These are phyloP conservation scores for Fusarium nodosum DNA, from an alignment of 2,329 filamentous ascomycete genomes.

Conservation along the genomic window DNA sequence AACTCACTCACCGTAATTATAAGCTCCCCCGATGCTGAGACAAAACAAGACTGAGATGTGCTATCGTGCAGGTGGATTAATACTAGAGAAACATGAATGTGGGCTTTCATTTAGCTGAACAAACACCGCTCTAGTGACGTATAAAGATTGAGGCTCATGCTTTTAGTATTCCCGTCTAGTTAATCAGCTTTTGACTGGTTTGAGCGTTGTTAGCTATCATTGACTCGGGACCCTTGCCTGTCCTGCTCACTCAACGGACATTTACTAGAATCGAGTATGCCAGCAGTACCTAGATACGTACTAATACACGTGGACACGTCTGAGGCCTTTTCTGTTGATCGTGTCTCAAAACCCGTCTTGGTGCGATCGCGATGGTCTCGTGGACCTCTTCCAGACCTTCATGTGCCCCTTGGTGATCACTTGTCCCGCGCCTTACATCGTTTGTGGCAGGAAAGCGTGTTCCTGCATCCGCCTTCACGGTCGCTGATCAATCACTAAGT, in stretches of 20 bases:
- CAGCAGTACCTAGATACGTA: constrained; percentile 4
- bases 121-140: constrained; percentile 15
- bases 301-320: constrained; percentile 32
- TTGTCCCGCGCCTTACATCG: constrained; percentile 11
- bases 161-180: neutral
- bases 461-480: constrained; percentile 3
- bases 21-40: neutral
- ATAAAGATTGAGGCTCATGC: constrained; percentile 6
- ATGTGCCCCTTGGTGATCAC: constrained; percentile 42
- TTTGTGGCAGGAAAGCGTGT: constrained; percentile 6
- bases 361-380: constrained; percentile 39
- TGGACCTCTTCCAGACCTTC: constrained; percentile 29
- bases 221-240: neutral
- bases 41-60: neutral
- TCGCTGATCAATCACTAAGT: constrained; percentile 10
- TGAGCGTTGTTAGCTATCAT: neutral
- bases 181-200: neutral
- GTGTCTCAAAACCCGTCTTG: constrained; percentile 29
- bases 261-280: neutral
- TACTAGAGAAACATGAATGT: neutral
- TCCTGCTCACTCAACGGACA: neutral
- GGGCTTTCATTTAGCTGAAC: neutral
- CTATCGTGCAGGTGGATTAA: neutral
- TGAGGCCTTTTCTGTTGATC: constrained; percentile 25
- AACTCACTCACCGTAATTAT: constrained; percentile 4